Evolutionary conservation across 768 basidiomycete genomes (phyloP).

Genomic region (Calocybe cyanea): DNA sequence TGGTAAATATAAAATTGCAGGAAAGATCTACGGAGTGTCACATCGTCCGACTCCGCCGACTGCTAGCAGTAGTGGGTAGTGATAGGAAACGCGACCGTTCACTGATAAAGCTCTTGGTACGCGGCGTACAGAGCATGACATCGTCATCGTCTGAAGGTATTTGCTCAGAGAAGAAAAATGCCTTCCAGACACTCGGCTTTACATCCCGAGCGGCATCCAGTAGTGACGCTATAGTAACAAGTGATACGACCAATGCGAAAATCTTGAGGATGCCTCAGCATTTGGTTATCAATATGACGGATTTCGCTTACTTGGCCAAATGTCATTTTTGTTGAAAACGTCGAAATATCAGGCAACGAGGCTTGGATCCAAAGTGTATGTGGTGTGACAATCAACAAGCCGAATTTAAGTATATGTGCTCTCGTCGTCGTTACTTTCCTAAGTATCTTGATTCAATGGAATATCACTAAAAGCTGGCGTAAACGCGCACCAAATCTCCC

Average conservation of each 20-base stretch:
- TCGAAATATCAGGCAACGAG: too few relatives aligned
- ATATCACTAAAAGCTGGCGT: too few relatives aligned
- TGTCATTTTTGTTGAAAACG: conserved; percentile 2
- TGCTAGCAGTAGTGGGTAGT: too few relatives aligned
- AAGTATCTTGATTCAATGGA: too few relatives aligned
- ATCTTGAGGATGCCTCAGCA: background rate
- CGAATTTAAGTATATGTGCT: background rate
- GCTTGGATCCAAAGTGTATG: background rate
- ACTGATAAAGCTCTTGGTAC: too few relatives aligned
- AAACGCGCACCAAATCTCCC: background rate
- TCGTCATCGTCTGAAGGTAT: too few relatives aligned
- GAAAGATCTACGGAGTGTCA: too few relatives aligned
- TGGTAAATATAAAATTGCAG: too few relatives aligned
- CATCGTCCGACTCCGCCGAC: too few relatives aligned
- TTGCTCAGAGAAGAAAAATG: background rate
- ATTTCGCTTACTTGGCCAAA: conserved; percentile 9
- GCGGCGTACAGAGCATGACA: too few relatives aligned
- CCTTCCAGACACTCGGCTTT: background rate
- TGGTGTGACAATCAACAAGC: background rate
- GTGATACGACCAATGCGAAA: conserved; percentile 1
- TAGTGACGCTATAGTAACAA: background rate
- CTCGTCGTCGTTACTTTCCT: background rate
- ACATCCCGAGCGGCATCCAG: background rate
- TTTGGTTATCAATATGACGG: background rate
- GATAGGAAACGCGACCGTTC: too few relatives aligned